These are phyloP conservation scores for Carex myosuroides DNA, from an alignment of 176 grass and related monocot genomes.

Conservation along the genomic window DNA sequence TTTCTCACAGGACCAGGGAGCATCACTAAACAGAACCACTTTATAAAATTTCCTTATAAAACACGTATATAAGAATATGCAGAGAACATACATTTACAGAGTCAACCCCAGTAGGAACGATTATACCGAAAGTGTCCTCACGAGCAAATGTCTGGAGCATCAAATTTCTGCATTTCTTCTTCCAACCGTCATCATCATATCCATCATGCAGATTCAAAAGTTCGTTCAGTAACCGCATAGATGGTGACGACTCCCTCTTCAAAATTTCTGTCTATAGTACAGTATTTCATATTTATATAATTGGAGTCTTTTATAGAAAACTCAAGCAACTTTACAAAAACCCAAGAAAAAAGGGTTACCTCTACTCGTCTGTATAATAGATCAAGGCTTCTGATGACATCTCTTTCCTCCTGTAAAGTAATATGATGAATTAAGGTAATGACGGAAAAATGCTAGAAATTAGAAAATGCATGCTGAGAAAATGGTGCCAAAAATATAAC, in stretches of 20 bases:
- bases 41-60: neutral
- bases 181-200: slow-evolving; percentile 62
- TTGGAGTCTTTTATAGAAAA: slow-evolving; percentile 10
- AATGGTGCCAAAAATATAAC: neutral
- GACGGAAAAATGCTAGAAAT: neutral
- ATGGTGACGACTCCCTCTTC: slow-evolving; percentile 77
- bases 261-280: slow-evolving; percentile 72
- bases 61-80: neutral
- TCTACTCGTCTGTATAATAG: slow-evolving; percentile 90
- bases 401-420: slow-evolving; percentile 59
- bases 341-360: slow-evolving; percentile 31
- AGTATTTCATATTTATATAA: slow-evolving; percentile 19
- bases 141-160: slow-evolving; percentile 72
- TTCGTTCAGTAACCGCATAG: slow-evolving; percentile 85
- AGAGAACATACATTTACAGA: slow-evolving; percentile 65
- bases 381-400: slow-evolving; percentile 87
- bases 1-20: neutral
- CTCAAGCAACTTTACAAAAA: neutral
- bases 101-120: slow-evolving; percentile 64
- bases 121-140: slow-evolving; percentile 75
- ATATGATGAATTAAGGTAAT: slow-evolving; percentile 20
- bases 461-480: neutral
- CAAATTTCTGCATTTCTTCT: slow-evolving; percentile 75
- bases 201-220: slow-evolving; percentile 89
- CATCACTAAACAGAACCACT: neutral